phyloP scores from a whole-genome alignment of 2,329 filamentous ascomycete genomes.

The Pseudogymnoascus sp. region DNA sequence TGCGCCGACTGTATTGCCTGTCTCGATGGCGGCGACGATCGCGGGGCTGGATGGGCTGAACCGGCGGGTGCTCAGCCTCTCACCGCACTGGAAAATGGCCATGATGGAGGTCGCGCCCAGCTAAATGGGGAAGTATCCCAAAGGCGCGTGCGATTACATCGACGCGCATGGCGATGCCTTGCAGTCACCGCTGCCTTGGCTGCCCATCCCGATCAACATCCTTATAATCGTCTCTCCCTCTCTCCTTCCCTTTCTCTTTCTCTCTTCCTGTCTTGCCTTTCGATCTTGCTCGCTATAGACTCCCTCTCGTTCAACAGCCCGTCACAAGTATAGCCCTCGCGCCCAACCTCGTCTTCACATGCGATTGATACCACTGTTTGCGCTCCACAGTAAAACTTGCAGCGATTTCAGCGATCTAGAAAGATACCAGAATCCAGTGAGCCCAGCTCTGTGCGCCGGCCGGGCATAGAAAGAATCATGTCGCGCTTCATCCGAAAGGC shows the following conservation, averaged over 20 bases:
- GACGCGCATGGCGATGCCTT: constrained; percentile 5
- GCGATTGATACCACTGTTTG: not conserved
- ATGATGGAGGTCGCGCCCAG: not conserved
- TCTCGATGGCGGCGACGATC: not conserved
- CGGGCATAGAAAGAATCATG: not conserved
- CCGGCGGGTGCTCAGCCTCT: not conserved
- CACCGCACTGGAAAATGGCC: not conserved
- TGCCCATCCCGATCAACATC: not conserved
- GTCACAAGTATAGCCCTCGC: not conserved
- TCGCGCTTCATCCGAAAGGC: not conserved
- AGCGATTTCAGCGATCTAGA: not conserved
- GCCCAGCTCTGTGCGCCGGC: not conserved
- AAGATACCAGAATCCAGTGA: not conserved
- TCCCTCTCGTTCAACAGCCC: not conserved
- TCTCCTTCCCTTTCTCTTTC: not conserved
- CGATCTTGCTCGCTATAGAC: not conserved
- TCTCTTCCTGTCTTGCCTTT: not conserved
- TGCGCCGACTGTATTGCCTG: not conserved
- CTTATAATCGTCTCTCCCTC: not conserved
- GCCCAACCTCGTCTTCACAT: not conserved
- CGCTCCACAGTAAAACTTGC: not conserved
- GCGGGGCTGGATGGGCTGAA: not conserved
- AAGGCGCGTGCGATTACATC: not conserved
- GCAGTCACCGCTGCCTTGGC: not conserved
- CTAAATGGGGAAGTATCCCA: constrained; percentile 2